A percentile compares a stretch with the other conserved stretches of the same genome.
These are phyloP conservation scores for Naganishia liquefaciens DNA, from an alignment of 1,284 basidiomycete genomes.

Conservation along the genomic window DNA sequence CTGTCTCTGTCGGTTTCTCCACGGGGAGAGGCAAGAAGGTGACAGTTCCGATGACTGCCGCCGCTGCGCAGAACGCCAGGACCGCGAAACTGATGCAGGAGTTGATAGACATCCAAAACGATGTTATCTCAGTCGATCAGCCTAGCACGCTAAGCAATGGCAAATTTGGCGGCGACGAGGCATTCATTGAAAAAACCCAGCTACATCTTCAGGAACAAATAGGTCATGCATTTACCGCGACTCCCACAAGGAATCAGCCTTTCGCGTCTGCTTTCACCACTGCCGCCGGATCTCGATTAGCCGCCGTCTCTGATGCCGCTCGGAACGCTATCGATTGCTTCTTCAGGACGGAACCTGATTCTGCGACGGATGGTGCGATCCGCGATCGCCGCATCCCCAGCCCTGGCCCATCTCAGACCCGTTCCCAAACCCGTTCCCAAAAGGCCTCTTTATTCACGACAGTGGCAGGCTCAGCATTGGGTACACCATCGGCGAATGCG, in stretches of 20 bases:
- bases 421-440: background rate
- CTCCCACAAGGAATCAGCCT: background rate
- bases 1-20: slow-evolving; percentile 39
- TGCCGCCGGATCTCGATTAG: background rate
- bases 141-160: background rate
- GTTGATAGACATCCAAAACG: slow-evolving; percentile 21
- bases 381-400: background rate
- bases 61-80: slow-evolving; percentile 17
- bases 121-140: background rate
- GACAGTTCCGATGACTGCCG: background rate
- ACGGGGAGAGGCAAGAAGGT: slow-evolving; percentile 39
- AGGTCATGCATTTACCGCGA: background rate
- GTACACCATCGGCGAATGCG: slow-evolving; percentile 36
- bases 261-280: background rate
- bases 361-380: background rate
- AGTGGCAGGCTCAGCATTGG: background rate
- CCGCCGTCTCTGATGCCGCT: slow-evolving; percentile 7
- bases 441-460: slow-evolving; percentile 9
- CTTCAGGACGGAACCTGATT: background rate
- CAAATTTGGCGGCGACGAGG: background rate
- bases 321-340: slow-evolving; percentile 5
- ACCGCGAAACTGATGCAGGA: slow-evolving; percentile 28
- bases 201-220: background rate
- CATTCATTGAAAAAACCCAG: background rate
- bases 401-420: background rate